A percentile compares a stretch with the other conserved stretches of the same genome.
Conservation (phyloP, 805 yeast species). For the Barnettozyma siamensis region DNA sequence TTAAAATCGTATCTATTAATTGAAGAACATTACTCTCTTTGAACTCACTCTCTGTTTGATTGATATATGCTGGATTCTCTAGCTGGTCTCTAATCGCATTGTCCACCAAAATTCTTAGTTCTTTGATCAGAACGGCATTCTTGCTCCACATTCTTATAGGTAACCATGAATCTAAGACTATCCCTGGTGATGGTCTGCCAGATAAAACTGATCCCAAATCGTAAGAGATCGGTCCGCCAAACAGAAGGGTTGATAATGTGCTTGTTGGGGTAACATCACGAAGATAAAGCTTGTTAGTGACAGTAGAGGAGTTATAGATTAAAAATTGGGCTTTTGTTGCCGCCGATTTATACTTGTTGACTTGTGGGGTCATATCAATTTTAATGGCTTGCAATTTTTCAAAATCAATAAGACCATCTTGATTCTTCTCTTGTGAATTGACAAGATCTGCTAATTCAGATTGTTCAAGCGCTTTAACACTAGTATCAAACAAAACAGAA, state of each 20-base stretch:
- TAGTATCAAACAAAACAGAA: conserved; percentile 59
- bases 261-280: conserved; percentile 78
- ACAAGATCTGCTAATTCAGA: conserved; percentile 21
- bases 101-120: conserved; percentile 62
- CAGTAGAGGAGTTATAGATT: conserved; percentile 53
- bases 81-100: conserved; percentile 58
- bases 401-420: conserved; percentile 37
- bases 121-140: conserved; percentile 78
- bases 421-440: conserved; percentile 26
- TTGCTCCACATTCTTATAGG: conserved; percentile 92
- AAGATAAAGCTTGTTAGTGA: conserved; percentile 63
- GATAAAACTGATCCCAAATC: conserved; percentile 40
- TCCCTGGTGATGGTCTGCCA: conserved; percentile 66
- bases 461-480: conserved; percentile 26
- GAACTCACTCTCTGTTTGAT: conserved; percentile 12
- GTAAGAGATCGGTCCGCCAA: conserved; percentile 70
- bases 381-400: conserved; percentile 24
- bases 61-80: conserved; percentile 38
- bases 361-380: conserved; percentile 37
- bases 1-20: conserved; percentile 31
- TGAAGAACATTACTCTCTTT: conserved; percentile 31
- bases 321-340: conserved; percentile 51
- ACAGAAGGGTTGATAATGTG: conserved; percentile 64
- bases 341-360: conserved; percentile 26
- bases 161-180: conserved; percentile 82